A percentile compares a stretch with the other conserved stretches of the same genome.
Conservation (phyloP, 176 grass and related monocot genomes). For the Bonia amplexicaulis region DNA sequence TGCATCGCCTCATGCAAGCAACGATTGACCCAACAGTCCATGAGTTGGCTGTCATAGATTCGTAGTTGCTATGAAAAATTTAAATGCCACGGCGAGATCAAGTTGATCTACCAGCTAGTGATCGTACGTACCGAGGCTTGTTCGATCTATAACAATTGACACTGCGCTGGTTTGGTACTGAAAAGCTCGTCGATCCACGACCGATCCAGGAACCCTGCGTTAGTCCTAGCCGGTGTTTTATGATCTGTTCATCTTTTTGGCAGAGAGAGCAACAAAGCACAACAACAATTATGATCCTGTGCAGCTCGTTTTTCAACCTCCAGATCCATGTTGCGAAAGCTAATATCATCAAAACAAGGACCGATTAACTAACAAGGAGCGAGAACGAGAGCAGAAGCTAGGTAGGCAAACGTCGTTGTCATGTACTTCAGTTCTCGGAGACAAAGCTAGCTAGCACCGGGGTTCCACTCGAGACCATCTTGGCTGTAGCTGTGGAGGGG, state of each 20-base stretch:
- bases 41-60: not conserved
- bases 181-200: too few species aligned
- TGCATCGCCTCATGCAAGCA: slow-evolving; percentile 13
- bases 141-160: not conserved
- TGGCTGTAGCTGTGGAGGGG: not conserved
- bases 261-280: not conserved
- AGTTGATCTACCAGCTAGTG: not conserved
- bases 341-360: not conserved
- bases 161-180: too few species aligned
- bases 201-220: not conserved
- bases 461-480: not conserved
- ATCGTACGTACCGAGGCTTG: not conserved
- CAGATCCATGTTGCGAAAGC: not conserved
- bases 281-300: not conserved
- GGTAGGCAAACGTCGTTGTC: not conserved
- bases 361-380: not conserved
- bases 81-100: not conserved
- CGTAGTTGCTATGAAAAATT: not conserved
- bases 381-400: not conserved
- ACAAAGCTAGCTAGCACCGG: not conserved
- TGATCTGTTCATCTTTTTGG: not conserved
- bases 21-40: not conserved
- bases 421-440: not conserved
- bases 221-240: not conserved
- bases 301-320: not conserved